phyloP scores from a whole-genome alignment of 139 green algal species.

The Nannochloris sp. region DNA sequence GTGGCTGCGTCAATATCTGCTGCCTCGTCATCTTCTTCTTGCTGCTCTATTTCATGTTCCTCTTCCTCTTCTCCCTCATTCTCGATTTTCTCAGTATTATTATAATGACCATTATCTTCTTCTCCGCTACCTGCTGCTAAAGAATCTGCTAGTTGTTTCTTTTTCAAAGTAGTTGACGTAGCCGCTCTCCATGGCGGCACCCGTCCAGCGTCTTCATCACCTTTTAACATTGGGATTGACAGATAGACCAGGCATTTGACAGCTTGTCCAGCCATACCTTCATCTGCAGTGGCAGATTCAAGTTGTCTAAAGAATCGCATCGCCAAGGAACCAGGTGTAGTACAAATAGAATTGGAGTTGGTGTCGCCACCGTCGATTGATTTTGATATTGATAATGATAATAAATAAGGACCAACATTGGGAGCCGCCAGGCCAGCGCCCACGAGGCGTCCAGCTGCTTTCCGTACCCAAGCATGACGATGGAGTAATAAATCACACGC shows the following conservation, averaged over 20 bases:
- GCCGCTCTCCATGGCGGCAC: constrained; percentile 3
- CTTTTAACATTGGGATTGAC: constrained; percentile 31
- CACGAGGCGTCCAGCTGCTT: constrained; percentile 61
- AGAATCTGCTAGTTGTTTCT: constrained; percentile 14
- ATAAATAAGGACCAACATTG: constrained; percentile 22
- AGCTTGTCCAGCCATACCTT: constrained; percentile 59
- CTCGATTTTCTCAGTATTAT: constrained; percentile 18
- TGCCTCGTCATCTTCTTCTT: constrained; percentile 18
- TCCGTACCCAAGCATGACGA: constrained; percentile 80
- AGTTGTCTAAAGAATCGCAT: constrained; percentile 59
- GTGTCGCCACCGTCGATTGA: too few species aligned
- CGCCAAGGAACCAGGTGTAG: constrained; percentile 26
- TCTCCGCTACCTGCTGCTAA: constrained; percentile 4
- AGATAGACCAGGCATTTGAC: constrained; percentile 78
- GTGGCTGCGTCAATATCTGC: constrained; percentile 1
- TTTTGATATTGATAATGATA: too few species aligned
- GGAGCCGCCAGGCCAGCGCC: constrained; percentile 41
- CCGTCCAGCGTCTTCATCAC: constrained; percentile 17
- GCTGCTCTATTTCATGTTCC: background rate
- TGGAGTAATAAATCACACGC: constrained; percentile 13
- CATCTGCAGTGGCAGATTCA: constrained; percentile 55
- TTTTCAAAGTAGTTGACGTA: background rate
- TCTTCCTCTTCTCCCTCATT: constrained; percentile 19
- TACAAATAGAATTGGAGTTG: too few species aligned
- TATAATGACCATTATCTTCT: background rate